Conservation (phyloP, 1,284 basidiomycete species). For the Moniliophthora roreri region DNA sequence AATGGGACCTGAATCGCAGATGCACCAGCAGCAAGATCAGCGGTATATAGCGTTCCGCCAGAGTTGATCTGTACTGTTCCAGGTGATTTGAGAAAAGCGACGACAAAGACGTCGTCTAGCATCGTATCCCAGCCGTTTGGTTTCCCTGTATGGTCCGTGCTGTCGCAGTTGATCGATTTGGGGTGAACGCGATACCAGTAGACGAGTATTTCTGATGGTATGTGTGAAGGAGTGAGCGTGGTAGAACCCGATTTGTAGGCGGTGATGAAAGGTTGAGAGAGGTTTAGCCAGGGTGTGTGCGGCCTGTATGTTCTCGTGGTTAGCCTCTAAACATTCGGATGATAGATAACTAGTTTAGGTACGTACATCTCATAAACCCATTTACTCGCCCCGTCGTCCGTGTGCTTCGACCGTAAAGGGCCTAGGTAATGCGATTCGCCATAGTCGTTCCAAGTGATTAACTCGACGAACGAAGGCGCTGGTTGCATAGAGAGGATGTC, state of each 20-base stretch:
- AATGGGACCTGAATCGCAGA: conserved; percentile 33
- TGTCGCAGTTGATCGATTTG: conserved; percentile 21
- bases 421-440: conserved; percentile 25
- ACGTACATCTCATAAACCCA: conserved; percentile 4
- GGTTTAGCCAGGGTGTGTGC: conserved; percentile 22
- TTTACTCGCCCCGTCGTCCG: conserved; percentile 22
- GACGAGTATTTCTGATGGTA: conserved; percentile 21
- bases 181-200: conserved; percentile 26
- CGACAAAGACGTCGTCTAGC: conserved; percentile 1
- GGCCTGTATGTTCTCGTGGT: too few species aligned
- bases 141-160: conserved; percentile 20
- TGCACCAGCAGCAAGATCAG: conserved; percentile 27
- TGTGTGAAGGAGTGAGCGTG: conserved; percentile 15
- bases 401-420: conserved; percentile 21
- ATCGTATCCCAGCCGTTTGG: conserved; percentile 1
- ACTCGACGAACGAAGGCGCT: conserved; percentile 39
- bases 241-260: conserved; percentile 23
- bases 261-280: conserved; percentile 25
- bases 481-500: conserved; percentile 26
- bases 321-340: neutral
- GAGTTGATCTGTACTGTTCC: conserved; percentile 24
- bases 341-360: too few species aligned
- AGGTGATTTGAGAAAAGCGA: neutral
- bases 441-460: conserved; percentile 32
- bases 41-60: conserved; percentile 28